Base-by-base conservation (phyloP, 2,329 filamentous ascomycete genomes). In the Penicillium sp. region DNA sequence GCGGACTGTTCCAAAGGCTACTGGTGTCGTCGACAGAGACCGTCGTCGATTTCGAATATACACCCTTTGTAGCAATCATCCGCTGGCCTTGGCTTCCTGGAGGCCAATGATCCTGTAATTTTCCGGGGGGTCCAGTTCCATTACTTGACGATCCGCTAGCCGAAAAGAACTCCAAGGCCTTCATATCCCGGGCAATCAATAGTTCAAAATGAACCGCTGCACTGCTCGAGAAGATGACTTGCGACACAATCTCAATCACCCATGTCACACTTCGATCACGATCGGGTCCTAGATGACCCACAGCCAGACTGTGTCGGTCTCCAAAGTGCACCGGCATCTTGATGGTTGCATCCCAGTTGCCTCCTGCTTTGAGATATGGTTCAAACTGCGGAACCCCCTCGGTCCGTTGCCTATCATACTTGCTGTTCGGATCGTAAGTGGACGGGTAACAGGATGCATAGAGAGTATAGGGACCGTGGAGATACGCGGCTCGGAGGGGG, bases 291-390 rank as follows among this genome's bases (percentile, higher is more conserved):
- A 42, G 53, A 60, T 84, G 79, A 33, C 87, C 48, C 5, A 38
- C 39, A 33, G 44, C 41, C 11, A 52, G 44, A 10, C 43, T 41
- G 23, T 54, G 47, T 10, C 49, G 45, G 13, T 50, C 37, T 29
- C 36, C 77, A 44, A 93, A 84, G 48, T 83, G 73, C 39, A 91
- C 84, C 0, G 91, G 91, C 0, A 98, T 83, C 4, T 80, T 75
- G 49, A 98, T 77, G 58, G 83, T 80, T 42, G 87, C 86, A 55
- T 82, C 80, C 86, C 90, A 98, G 31, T 78, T 81, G 5, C 88
- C 90, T 19, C 90, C 93, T 7, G 93, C 90, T 73, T 97, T 97
- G 60, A 98, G 78, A 73, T 95, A 91, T 32, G 93, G 91, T 68
- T 98, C 93, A 59, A 93, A 98, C 56, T 94, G 86, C 11, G 93